Base-by-base conservation (phyloP, 352 stramenopile species). In the Phytophthora sp. region DNA sequence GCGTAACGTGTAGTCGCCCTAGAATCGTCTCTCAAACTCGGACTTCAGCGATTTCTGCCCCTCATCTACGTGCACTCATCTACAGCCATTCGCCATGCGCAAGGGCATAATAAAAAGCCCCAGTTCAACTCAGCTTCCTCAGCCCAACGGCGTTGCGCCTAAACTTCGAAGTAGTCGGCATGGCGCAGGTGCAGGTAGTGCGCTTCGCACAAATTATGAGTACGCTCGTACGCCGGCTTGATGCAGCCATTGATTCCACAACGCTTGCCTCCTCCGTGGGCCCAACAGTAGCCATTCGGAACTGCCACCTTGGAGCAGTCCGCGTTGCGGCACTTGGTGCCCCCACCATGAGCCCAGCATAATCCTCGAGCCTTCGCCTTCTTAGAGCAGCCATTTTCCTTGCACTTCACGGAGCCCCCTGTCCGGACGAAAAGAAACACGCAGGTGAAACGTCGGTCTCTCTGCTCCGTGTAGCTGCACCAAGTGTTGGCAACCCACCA, bases 311-410 rank as follows among this genome's bases (percentile, higher is more conserved):
- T 84, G 10, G 41, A 27, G 56, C 75, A 84, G 17, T 39, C 30
- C 8, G 9, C n/a, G 18, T 44, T 51, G 4, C 13, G 42, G 62
- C 76, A 82, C 53, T 70, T 77, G 26, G 72, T 81, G 24, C 74
- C 73, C 20, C 68, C 76, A 49, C 69, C 76, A 28, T 86, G 76
- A 0, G 76, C 67, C 76, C 76, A 86, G 41, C 76, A 86, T 2
- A 70, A 38, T 0, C 73, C 73, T n/a, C 68, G 52, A 4, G 73
- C 73, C 9, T 83, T 77, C 1, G 73, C 73, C 43, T 79, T 76
- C 68, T 83, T 79, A 21, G 32, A 59, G 72, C 70, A 81, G 23
- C 62, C 71, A 31, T 76, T 57, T 41, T 77, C 52, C 18, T 37
- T 76, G 57, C 76, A 85, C 45, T 63, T 54, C 34, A 72, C 77